Evolutionary conservation across 2,329 filamentous ascomycete genomes (phyloP).

Genomic region (Colletotrichum camelliae): DNA sequence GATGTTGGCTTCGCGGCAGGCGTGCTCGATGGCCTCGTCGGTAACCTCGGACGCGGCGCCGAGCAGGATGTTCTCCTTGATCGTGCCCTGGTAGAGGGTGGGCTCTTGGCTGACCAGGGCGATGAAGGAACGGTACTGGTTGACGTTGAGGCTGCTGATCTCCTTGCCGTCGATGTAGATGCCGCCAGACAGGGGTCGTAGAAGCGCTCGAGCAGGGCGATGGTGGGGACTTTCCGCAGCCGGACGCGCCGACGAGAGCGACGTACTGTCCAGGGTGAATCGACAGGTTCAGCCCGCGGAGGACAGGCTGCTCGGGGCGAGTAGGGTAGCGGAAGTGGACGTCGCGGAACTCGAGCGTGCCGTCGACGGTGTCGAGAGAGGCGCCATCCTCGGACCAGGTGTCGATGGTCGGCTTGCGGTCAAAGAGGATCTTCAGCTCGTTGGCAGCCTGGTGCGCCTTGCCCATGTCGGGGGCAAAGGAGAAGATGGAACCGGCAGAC

Average conservation of each 20-base stretch:
- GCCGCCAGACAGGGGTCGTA: slow-evolving; percentile 83
- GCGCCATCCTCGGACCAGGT: slow-evolving; percentile 77
- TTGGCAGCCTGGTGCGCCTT: slow-evolving; percentile 87
- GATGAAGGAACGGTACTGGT: slow-evolving; percentile 82
- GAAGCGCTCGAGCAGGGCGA: slow-evolving; percentile 90
- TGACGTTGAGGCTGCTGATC: slow-evolving; percentile 81
- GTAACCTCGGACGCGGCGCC: slow-evolving; percentile 71
- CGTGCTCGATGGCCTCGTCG: slow-evolving; percentile 76
- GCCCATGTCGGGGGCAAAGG: slow-evolving; percentile 89
- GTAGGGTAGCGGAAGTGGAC: slow-evolving; percentile 96
- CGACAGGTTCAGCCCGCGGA: slow-evolving; percentile 79
- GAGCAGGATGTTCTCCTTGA: slow-evolving; percentile 88
- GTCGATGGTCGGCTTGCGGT: slow-evolving; percentile 82
- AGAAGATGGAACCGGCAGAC: slow-evolving; percentile 88
- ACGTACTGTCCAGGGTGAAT: slow-evolving; percentile 83
- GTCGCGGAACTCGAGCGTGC: slow-evolving; percentile 85
- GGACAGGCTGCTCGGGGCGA: slow-evolving; percentile 87
- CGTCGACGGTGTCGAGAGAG: slow-evolving; percentile 68
- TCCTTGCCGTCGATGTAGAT: slow-evolving; percentile 85
- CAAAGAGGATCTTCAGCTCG: slow-evolving; percentile 83
- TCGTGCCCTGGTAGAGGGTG: slow-evolving; percentile 90
- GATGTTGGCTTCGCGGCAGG: slow-evolving; percentile 90
- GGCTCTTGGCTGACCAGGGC: slow-evolving; percentile 94
- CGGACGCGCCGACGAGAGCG: slow-evolving; percentile 90
- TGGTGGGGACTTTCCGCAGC: slow-evolving; percentile 92